phyloP scores from a whole-genome alignment of 805 yeast genomes.

The Candida verbasci region DNA sequence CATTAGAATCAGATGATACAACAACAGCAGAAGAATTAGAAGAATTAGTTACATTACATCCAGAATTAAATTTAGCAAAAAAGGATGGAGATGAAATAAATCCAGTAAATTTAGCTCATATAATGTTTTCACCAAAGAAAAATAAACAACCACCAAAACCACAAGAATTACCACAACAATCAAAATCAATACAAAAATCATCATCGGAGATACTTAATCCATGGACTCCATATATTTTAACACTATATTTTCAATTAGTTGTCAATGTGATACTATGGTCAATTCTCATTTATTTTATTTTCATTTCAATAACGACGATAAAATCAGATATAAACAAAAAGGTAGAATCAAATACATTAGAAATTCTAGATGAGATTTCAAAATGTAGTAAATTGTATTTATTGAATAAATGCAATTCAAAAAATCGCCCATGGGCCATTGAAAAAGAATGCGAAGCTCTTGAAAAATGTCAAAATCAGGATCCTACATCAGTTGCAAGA shows the following conservation, averaged over 20 bases:
- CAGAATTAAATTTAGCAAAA: conserved; percentile 16
- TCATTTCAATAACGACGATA: conserved; percentile 51
- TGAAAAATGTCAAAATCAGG: conserved; percentile 79
- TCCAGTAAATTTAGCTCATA: conserved; percentile 28
- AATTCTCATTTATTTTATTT: conserved; percentile 47
- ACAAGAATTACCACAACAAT: background rate
- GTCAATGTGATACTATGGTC: conserved; percentile 53
- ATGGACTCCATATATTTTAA: conserved; percentile 50
- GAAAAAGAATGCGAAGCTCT: conserved; percentile 67
- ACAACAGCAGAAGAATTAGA: conserved; percentile 7
- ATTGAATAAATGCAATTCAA: conserved; percentile 67
- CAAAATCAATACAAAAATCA: background rate
- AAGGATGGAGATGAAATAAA: conserved; percentile 20
- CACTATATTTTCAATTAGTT: conserved; percentile 59
- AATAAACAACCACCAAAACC: background rate
- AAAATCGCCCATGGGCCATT: conserved; percentile 55
- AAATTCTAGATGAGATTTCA: conserved; percentile 60
- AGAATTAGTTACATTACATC: conserved; percentile 13
- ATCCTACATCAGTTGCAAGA: conserved; percentile 63
- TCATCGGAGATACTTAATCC: conserved; percentile 30
- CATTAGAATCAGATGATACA: background rate
- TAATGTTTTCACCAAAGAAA: conserved; percentile 31
- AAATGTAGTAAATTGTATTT: conserved; percentile 66
- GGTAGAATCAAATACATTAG: conserved; percentile 57
- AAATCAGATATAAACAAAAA: conserved; percentile 67